A percentile compares a stretch with the other conserved stretches of the same genome.
These are phyloP conservation scores for Candida labiduridarum DNA, from an alignment of 1,139 yeast species.

Conservation along the genomic window DNA sequence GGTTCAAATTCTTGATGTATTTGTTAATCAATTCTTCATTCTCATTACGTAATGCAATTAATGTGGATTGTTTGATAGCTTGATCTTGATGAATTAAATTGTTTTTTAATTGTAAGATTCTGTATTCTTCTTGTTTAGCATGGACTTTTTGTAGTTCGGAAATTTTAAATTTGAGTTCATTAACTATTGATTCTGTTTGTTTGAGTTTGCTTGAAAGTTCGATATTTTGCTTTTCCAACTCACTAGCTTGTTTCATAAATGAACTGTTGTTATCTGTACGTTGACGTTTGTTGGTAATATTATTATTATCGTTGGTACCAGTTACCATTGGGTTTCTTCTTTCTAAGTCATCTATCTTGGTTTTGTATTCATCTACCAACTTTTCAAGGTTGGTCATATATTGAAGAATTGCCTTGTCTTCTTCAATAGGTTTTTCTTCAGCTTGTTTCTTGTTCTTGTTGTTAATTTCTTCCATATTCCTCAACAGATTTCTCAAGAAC, in stretches of 20 bases:
- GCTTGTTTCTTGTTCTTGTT: constrained; percentile 18
- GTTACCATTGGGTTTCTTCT: constrained; percentile 16
- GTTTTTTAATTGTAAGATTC: constrained; percentile 63
- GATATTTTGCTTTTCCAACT: constrained; percentile 46
- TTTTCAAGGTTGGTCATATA: constrained; percentile 49
- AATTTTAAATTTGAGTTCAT: constrained; percentile 35
- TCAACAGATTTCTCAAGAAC: constrained; percentile 51
- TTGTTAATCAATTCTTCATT: constrained; percentile 54
- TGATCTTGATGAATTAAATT: constrained; percentile 74
- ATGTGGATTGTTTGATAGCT: constrained; percentile 54
- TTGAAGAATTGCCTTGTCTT: constrained; percentile 31
- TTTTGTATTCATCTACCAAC: constrained; percentile 59
- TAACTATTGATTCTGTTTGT: constrained; percentile 31
- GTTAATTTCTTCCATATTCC: constrained; percentile 32
- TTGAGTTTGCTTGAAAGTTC: constrained; percentile 41
- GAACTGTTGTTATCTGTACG: not conserved
- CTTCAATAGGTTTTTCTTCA: constrained; percentile 15
- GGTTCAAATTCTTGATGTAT: constrained; percentile 19
- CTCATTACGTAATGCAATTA: constrained; percentile 58
- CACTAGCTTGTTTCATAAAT: constrained; percentile 28
- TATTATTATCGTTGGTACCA: not conserved
- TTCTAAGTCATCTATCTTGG: constrained; percentile 51
- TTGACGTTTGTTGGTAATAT: not conserved
- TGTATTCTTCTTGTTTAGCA: constrained; percentile 38
- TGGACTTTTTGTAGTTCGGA: constrained; percentile 26